Evolutionary conservation across 2,329 filamentous ascomycete species (phyloP).

Genomic region (Fusarium drepaniforme): DNA sequence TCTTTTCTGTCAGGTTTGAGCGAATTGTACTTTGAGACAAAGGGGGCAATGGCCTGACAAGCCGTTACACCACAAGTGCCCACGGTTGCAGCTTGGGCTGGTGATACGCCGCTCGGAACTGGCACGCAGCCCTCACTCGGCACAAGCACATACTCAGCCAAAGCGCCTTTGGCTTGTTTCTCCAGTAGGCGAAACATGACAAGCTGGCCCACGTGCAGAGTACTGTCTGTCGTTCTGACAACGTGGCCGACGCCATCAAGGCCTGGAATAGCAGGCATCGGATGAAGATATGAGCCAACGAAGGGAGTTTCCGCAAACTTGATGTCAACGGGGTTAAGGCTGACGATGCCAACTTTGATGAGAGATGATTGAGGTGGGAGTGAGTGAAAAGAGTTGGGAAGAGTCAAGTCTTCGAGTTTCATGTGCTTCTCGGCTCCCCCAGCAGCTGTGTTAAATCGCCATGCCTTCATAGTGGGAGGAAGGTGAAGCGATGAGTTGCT

Average conservation of each 20-base stretch:
- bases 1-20: not conserved
- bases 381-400: not conserved
- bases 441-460: not conserved
- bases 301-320: not conserved
- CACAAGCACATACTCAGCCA: not conserved
- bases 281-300: not conserved
- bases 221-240: not conserved
- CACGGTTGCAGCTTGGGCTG: not conserved
- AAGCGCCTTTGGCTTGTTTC: not conserved
- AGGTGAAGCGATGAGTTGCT: fast-evolving
- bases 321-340: not conserved
- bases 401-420: not conserved
- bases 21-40: not conserved
- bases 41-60: not conserved
- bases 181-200: not conserved
- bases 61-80: not conserved
- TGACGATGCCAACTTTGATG: not conserved
- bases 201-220: not conserved
- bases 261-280: not conserved
- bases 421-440: not conserved
- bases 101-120: not conserved
- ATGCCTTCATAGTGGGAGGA: not conserved
- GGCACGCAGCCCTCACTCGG: not conserved
- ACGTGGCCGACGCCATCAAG: not conserved
- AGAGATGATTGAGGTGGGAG: not conserved